A percentile compares a stretch with the other conserved stretches of the same genome.
Evolutionary conservation across 768 basidiomycete genomes (phyloP).

Genomic region (Panaeolus cyanescens): DNA sequence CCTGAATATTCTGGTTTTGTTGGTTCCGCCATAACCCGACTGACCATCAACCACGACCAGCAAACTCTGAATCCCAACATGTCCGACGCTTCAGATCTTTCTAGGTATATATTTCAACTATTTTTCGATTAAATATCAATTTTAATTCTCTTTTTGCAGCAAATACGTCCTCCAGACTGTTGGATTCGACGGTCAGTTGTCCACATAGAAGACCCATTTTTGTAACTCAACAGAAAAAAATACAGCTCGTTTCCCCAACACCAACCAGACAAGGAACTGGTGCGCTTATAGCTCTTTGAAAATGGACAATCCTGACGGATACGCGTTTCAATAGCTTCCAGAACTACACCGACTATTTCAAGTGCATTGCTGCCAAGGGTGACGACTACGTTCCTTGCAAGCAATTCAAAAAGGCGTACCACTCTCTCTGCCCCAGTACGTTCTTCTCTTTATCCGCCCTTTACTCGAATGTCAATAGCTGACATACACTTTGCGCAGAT

Average conservation of each 20-base stretch:
- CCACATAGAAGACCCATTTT: background rate
- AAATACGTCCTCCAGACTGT: constrained; percentile 93
- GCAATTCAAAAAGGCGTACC: constrained; percentile 95
- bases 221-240: background rate
- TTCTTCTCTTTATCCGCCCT: background rate
- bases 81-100: constrained; percentile 59
- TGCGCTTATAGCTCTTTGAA: constrained; percentile 33
- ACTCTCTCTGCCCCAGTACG: constrained; percentile 97
- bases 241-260: constrained; percentile 84
- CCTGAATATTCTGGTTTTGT: constrained; percentile 17
- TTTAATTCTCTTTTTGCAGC: constrained; percentile 38
- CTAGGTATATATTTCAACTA: constrained; percentile 43
- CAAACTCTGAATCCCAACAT: constrained; percentile 34
- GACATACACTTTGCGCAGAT: constrained; percentile 47
- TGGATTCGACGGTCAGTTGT: constrained; percentile 80
- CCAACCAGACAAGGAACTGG: constrained; percentile 98
- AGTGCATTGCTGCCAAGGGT: constrained; percentile 95
- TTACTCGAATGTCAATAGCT: background rate
- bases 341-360: constrained; percentile 99
- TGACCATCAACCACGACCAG: constrained; percentile 26
- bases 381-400: constrained; percentile 99
- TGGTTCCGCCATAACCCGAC: constrained; percentile 45
- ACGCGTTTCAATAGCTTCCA: constrained; percentile 61
- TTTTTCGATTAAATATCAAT: background rate
- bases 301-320: background rate